Evolutionary conservation across 257 asterid species (phyloP).

Genomic region (Ballota nigra): DNA sequence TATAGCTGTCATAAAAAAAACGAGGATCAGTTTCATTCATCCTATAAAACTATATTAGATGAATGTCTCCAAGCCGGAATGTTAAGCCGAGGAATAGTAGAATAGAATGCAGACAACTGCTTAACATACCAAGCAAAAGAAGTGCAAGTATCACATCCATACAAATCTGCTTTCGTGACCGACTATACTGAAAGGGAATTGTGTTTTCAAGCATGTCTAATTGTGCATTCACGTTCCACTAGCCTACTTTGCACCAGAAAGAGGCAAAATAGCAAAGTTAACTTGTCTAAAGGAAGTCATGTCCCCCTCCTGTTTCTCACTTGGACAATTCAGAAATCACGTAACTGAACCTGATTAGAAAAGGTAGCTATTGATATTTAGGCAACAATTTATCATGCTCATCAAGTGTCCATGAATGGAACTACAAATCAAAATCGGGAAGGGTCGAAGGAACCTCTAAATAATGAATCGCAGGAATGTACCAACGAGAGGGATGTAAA

Average conservation of each 20-base stretch:
- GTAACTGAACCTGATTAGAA: neutral
- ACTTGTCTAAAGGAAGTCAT: neutral
- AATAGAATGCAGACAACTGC: neutral
- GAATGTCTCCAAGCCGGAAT: neutral
- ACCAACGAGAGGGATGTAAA: neutral
- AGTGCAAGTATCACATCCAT: neutral
- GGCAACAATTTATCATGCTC: neutral
- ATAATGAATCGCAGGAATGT: neutral
- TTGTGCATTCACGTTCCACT: neutral
- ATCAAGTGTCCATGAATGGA: neutral
- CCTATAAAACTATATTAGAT: neutral
- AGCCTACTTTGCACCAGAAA: neutral
- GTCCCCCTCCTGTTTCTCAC: neutral
- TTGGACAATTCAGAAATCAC: neutral
- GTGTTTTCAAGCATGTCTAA: neutral
- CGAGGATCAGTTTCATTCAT: neutral
- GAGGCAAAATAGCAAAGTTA: neutral
- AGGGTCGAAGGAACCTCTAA: neutral
- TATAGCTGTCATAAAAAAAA: neutral
- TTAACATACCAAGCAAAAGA: neutral
- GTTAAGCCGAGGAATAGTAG: neutral
- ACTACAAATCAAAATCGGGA: neutral
- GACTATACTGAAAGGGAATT: neutral
- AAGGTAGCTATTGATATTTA: neutral
- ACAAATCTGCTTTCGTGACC: neutral